A percentile compares a stretch with the other conserved stretches of the same genome.
Evolutionary conservation across 2,329 filamentous ascomycete species (phyloP).

Genomic region (Plenodomus lindquistii): DNA sequence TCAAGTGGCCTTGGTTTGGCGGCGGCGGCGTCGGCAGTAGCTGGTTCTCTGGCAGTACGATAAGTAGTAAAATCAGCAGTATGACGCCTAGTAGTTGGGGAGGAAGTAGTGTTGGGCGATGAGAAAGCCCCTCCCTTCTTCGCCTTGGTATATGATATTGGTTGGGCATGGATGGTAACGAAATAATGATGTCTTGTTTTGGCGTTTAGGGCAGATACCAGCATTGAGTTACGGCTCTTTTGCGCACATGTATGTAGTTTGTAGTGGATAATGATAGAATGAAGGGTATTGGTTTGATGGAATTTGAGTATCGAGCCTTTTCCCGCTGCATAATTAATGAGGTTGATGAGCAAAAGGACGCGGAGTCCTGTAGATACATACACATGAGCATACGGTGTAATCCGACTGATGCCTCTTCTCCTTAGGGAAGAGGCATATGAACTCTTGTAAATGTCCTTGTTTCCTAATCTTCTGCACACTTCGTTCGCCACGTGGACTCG

Average conservation of each 20-base stretch:
- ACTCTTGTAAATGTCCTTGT: too few species aligned
- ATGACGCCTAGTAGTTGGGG: slow-evolving; percentile 40
- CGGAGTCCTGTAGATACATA: too few species aligned
- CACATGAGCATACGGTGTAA: too few species aligned
- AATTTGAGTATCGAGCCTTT: not conserved
- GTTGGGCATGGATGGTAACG: too few species aligned
- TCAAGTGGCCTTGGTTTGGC: slow-evolving; percentile 31
- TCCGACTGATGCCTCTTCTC: too few species aligned
- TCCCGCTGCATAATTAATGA: too few species aligned
- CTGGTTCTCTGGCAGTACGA: slow-evolving; percentile 43
- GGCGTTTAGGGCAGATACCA: not conserved
- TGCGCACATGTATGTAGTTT: not conserved
- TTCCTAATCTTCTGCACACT: too few species aligned
- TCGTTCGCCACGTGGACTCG: too few species aligned
- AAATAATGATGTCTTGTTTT: slow-evolving; percentile 4
- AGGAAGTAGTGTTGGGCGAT: slow-evolving; percentile 35
- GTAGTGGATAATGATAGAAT: not conserved
- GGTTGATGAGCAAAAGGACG: too few species aligned
- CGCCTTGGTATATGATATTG: not conserved
- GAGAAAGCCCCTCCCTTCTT: not conserved
- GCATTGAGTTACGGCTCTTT: not conserved
- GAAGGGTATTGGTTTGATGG: not conserved
- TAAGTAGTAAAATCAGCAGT: slow-evolving; percentile 44
- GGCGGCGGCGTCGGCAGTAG: slow-evolving; percentile 37
- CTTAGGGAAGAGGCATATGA: too few species aligned